Base-by-base conservation (phyloP, 2,329 filamentous ascomycete species). In the Verticillium dahliae region DNA sequence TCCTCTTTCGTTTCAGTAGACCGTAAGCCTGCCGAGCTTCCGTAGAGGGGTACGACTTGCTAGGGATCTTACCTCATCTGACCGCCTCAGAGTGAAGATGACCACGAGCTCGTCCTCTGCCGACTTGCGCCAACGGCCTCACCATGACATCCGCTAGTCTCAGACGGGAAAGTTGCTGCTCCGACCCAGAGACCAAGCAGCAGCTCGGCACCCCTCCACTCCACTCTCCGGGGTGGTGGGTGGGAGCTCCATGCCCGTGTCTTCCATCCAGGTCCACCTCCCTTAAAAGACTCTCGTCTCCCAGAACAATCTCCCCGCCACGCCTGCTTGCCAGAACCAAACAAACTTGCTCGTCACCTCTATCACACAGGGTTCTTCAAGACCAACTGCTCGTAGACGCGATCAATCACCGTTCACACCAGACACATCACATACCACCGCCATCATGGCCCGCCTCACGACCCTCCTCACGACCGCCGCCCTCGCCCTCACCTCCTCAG, bases 401-500 rank as follows among this genome's bases (percentile, higher is more conserved):
- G 27, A 27, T 27, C 27, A 27, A 27, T 27, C 27, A 27, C 27
- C 27, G 2, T 27, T 39, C 56, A 34, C 18, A 18, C 15, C 15
- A 57, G 4, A 4, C 34, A 35, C 5, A 56, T 34, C 34, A n/a
- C 31, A 58, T 31, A 9, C 41, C 54, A 57, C 57, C 45, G 38
- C 50, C 38, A 62, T 39, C 41, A 67, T 67, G 66, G 41, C 65
- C 60, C 64, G 57, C 56, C 58, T 65, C 35, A 61, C 81, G 59
- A 62, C 73, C 27, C 70, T 75, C 35, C 62, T 78, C 41, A 66
- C 58, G 11, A 34, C 58, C 50, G 39, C 58, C 35, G 54, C 75
- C 41, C 70, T 82, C 63, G 73, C 74, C 62, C 70, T 76, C 62
- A 62, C 77, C 57, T 73, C 76, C 63, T 72, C 73, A 57, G 81